Conservation (phyloP, 768 basidiomycete species). For the Boletus sp. region DNA sequence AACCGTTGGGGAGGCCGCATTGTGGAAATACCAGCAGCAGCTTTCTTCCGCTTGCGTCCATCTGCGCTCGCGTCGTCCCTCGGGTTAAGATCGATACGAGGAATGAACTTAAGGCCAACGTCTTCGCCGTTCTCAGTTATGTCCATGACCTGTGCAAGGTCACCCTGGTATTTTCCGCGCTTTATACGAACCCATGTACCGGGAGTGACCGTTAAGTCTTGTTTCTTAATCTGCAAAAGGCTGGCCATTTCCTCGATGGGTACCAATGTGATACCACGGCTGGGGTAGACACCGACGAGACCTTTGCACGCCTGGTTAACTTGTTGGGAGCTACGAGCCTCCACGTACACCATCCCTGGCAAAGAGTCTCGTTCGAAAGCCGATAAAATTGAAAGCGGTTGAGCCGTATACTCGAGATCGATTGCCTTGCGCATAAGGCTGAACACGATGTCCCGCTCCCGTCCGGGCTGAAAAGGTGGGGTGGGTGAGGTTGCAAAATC, state of each 20-base stretch:
- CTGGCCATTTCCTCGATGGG: slow-evolving; percentile 99
- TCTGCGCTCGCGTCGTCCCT: slow-evolving; percentile 70
- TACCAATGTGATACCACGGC: slow-evolving; percentile 78
- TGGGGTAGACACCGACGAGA: slow-evolving; percentile 88
- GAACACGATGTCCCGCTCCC: slow-evolving; percentile 90
- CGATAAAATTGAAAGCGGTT: slow-evolving; percentile 83
- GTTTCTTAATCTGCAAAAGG: slow-evolving; percentile 92
- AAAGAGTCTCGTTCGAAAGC: slow-evolving; percentile 96
- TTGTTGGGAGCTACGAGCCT: slow-evolving; percentile 84
- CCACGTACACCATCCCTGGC: slow-evolving; percentile 94
- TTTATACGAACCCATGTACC: slow-evolving; percentile 96
- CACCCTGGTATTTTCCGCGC: slow-evolving; percentile 90
- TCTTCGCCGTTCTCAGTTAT: slow-evolving; percentile 92
- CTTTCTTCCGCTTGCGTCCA: slow-evolving; percentile 79
- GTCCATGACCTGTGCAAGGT: slow-evolving; percentile 94
- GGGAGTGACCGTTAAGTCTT: slow-evolving; percentile 77
- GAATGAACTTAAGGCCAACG: slow-evolving; percentile 89
- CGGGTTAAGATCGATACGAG: slow-evolving; percentile 96
- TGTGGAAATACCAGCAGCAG: slow-evolving; percentile 42
- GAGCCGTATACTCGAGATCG: slow-evolving; percentile 73
- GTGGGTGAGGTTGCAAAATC: neutral
- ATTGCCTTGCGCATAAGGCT: slow-evolving; percentile 94
- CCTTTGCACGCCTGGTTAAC: slow-evolving; percentile 85
- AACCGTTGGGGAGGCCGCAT: slow-evolving; percentile 87
- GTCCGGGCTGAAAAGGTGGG: slow-evolving; percentile 60